Evolutionary conservation across 176 grass and related monocot genomes (phyloP), one percentile per base, ranked within the genome.

Genomic region (Pontederia paniculata): DNA sequence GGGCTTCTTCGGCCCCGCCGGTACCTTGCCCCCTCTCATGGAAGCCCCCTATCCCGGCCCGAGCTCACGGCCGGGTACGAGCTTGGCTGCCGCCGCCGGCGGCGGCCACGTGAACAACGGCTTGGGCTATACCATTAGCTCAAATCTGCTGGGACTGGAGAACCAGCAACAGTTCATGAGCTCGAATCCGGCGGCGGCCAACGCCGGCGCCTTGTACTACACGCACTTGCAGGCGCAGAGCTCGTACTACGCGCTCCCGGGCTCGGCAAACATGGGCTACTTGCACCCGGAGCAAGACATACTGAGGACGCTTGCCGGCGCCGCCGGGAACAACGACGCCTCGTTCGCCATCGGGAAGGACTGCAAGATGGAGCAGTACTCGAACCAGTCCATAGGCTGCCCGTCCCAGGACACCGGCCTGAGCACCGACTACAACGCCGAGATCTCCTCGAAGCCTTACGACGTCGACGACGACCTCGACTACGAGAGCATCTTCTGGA

Each of bases 1-100:
- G 5, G 5, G 14, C 54, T 66, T 56, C 13, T 0, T n/a, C 15
- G 21, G 50, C 9, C 47, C 56, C 23, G 62, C 45, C 9, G 20
- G 31, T 17, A 17, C 53, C 4, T 9, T 67, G 6, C 56, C 60
- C 41, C 61, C 66, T 23, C 46, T 66, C 13, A 60, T 50, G 28
- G 64, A 76, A 45, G 45, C 23, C 0, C 45, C 74, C 10, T 66
- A 43, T 9, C 54, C 13, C 25, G 25, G 25, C 25, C 25, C 25
- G 25, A 31, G 25, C 25, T 31, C 25, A 5, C 25, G 25, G 12
- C 4, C 17, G 1, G 7, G 52, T 0, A 9, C 16, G 7, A 62
- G 5, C 62, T 79, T 75, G 61, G 75, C 79, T 49, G 68, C 78
- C 54, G 67, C 71, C 5, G 60, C 65, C 12, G 60, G 49, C 58